Conservation (phyloP, 169 alveolate genomes). For the Plasmodium cynomolgi region DNA sequence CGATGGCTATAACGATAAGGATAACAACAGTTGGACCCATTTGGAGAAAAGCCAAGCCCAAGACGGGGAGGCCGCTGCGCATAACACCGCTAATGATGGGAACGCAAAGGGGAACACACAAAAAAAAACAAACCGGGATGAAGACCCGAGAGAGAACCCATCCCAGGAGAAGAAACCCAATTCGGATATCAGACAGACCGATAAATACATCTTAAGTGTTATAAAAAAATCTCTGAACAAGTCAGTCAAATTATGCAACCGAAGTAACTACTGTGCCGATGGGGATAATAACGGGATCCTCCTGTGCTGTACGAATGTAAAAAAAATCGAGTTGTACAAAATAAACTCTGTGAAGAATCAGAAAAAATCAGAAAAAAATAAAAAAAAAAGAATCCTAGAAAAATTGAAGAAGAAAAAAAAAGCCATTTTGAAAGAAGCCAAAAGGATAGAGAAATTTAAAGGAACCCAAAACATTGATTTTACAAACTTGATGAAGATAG, state of each 20-base stretch:
- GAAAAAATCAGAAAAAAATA: conserved; percentile 70
- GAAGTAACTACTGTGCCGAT: conserved; percentile 45
- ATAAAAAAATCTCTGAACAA: conserved; percentile 7
- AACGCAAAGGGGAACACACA: not conserved
- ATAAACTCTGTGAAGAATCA: conserved; percentile 72
- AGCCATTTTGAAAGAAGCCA: conserved; percentile 17
- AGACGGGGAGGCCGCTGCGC: not conserved
- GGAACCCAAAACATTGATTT: conserved; percentile 47
- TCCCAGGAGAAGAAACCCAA: not conserved
- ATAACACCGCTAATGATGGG: not conserved
- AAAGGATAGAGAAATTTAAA: conserved; percentile 50
- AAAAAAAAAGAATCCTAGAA: conserved; percentile 67
- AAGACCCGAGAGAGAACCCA: not conserved
- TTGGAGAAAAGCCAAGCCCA: not conserved
- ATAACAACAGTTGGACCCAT: not conserved
- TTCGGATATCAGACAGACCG: not conserved
- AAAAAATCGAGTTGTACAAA: conserved; percentile 64
- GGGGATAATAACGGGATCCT: conserved; percentile 66
- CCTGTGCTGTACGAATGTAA: conserved; percentile 56
- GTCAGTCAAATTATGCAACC: conserved; percentile 14
- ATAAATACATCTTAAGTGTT: not conserved
- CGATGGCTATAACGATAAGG: not conserved
- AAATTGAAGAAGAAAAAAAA: conserved; percentile 67
- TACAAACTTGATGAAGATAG: conserved; percentile 1
- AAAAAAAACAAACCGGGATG: not conserved